These are phyloP conservation scores for Silene conica DNA, from an alignment of 148 eudicot genomes.

Conservation along the genomic window DNA sequence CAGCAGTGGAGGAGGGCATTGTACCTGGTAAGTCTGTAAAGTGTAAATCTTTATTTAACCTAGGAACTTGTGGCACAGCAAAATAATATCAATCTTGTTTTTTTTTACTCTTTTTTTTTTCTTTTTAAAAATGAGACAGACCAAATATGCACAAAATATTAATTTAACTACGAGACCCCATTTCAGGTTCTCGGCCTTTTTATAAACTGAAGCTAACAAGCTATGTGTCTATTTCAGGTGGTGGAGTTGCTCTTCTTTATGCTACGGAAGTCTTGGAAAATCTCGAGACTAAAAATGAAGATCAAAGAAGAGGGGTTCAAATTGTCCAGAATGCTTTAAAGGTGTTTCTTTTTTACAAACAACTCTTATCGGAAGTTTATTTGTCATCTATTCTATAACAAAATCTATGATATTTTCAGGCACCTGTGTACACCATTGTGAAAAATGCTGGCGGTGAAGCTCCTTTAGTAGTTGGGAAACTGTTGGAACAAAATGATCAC, in stretches of 20 bases:
- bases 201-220: neutral
- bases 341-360: constrained; percentile 35
- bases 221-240: constrained; percentile 41
- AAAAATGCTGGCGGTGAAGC: constrained; percentile 92
- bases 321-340: constrained; percentile 83
- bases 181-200: neutral
- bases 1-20: constrained; percentile 93
- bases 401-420: constrained; percentile 33
- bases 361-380: neutral
- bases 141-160: no score
- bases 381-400: neutral
- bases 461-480: constrained; percentile 71
- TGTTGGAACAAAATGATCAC: constrained; percentile 77
- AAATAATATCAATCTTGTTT: no score
- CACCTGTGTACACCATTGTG: constrained; percentile 70
- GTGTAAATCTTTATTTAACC: neutral
- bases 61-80: no score
- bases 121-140: no score
- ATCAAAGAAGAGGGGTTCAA: constrained; percentile 81
- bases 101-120: no score
- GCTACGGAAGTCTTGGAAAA: constrained; percentile 64
- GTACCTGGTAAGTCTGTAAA: constrained; percentile 56
- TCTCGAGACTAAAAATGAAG: constrained; percentile 61
- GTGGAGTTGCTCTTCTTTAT: constrained; percentile 93
- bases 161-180: no score